These are phyloP conservation scores for Mucor circinelloides DNA, from an alignment of 371 early-diverging fungal genomes.

Conservation along the genomic window DNA sequence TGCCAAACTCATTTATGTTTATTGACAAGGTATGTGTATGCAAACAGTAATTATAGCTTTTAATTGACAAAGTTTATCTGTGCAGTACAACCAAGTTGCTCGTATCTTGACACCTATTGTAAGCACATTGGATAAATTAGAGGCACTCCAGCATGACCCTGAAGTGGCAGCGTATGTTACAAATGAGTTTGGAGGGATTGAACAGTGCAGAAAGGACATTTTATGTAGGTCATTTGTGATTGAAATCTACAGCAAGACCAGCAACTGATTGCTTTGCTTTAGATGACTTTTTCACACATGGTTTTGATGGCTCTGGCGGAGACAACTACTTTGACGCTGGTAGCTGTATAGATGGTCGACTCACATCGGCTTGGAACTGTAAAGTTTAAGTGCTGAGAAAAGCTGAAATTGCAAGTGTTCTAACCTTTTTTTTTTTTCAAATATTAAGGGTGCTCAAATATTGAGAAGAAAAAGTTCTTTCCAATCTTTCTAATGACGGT, in stretches of 20 bases:
- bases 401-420: background rate
- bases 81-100: conserved; percentile 91
- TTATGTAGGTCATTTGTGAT: conserved; percentile 40
- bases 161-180: conserved; percentile 70
- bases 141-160: conserved; percentile 54
- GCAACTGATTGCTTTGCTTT: background rate
- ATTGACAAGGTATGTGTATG: conserved; percentile 77
- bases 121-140: conserved; percentile 74
- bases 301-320: conserved; percentile 96
- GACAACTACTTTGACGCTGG: conserved; percentile 96
- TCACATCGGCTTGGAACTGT: conserved; percentile 96
- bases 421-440: background rate
- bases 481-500: conserved; percentile 86
- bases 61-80: background rate
- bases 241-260: background rate
- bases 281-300: conserved; percentile 92
- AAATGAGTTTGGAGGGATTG: conserved; percentile 67
- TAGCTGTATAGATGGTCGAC: conserved; percentile 93
- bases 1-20: conserved; percentile 93
- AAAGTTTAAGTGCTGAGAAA: conserved; percentile 7
- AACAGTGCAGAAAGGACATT: conserved; percentile 71
- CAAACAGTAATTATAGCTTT: background rate
- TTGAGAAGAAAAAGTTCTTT: conserved; percentile 94
- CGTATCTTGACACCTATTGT: conserved; percentile 91
- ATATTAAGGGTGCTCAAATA: conserved; percentile 75